Evolutionary conservation across 352 stramenopile species (phyloP).

Genomic region (Globisporangium echinulatum): DNA sequence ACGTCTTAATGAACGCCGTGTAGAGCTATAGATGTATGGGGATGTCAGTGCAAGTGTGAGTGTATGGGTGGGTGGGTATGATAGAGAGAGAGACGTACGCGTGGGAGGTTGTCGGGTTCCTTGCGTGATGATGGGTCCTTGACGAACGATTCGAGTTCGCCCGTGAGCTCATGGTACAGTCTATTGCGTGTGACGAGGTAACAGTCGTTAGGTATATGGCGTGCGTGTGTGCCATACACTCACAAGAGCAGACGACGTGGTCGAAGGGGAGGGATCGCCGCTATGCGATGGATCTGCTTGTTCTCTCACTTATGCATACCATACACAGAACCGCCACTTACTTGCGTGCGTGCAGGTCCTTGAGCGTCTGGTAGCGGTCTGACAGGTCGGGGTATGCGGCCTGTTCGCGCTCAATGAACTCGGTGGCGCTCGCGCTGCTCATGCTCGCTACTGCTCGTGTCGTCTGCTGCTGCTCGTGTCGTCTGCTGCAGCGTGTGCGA

Average conservation of each 20-base stretch:
- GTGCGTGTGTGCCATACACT: not conserved
- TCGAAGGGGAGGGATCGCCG: too few relatives aligned
- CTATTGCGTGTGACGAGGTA: slow-evolving; percentile 38
- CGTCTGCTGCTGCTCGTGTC: not conserved
- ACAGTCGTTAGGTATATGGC: not conserved
- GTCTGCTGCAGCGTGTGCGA: not conserved
- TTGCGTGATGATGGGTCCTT: slow-evolving; percentile 65
- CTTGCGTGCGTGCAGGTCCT: slow-evolving; percentile 87
- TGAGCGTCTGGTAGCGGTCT: slow-evolving; percentile 88
- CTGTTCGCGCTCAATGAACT: slow-evolving; percentile 87
- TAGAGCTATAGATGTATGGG: slow-evolving; percentile 61
- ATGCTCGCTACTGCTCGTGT: not conserved
- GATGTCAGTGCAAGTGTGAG: not conserved
- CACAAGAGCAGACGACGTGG: not conserved
- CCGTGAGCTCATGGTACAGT: slow-evolving; percentile 97
- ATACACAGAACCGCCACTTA: slow-evolving; percentile 23
- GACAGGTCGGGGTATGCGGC: slow-evolving; percentile 89
- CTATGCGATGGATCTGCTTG: not conserved
- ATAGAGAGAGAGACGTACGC: slow-evolving; percentile 12
- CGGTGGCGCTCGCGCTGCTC: slow-evolving; percentile 27
- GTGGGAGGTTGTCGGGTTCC: slow-evolving; percentile 43
- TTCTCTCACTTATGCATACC: too few relatives aligned
- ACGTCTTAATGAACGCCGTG: slow-evolving; percentile 90
- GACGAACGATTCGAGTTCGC: slow-evolving; percentile 90
- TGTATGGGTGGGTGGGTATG: not conserved